phyloP scores from a whole-genome alignment of 805 yeast species.

The Brettanomyces nanus region DNA sequence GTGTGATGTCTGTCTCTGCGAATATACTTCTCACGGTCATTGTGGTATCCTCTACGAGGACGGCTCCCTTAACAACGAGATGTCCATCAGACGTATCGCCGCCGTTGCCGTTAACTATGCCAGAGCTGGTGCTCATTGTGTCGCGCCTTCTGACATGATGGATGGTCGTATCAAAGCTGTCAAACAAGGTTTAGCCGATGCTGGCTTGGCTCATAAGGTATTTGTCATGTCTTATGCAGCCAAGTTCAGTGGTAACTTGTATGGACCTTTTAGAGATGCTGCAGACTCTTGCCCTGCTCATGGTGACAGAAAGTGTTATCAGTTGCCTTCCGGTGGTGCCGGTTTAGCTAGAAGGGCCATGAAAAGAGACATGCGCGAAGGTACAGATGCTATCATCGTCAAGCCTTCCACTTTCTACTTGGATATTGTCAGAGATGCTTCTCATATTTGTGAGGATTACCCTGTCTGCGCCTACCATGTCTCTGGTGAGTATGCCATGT shows the following conservation, averaged over 20 bases:
- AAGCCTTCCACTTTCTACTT: constrained; percentile 95
- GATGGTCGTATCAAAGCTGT: constrained; percentile 91
- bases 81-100: constrained; percentile 74
- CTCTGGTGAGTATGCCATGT: constrained; percentile 95
- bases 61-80: constrained; percentile 71
- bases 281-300: constrained; percentile 85
- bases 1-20: constrained; percentile 96
- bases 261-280: constrained; percentile 97
- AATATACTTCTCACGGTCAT: constrained; percentile 96
- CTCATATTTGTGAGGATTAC: constrained; percentile 69
- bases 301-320: constrained; percentile 91
- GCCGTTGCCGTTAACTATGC: constrained; percentile 95
- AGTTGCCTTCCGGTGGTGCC: constrained; percentile 85
- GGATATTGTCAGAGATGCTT: constrained; percentile 85
- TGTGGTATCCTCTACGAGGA: constrained; percentile 88
- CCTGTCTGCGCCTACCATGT: constrained; percentile 96
- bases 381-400: constrained; percentile 91
- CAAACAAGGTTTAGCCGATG: constrained; percentile 73
- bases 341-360: constrained; percentile 94
- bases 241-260: constrained; percentile 81
- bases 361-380: constrained; percentile 78
- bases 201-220: constrained; percentile 77
- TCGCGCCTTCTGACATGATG: constrained; percentile 97
- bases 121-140: constrained; percentile 89
- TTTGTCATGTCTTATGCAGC: constrained; percentile 93